Evolutionary conservation across 2,329 filamentous ascomycete genomes (phyloP), one percentile per base, ranked within the genome.

Genomic region (Pseudocercospora crystallina): DNA sequence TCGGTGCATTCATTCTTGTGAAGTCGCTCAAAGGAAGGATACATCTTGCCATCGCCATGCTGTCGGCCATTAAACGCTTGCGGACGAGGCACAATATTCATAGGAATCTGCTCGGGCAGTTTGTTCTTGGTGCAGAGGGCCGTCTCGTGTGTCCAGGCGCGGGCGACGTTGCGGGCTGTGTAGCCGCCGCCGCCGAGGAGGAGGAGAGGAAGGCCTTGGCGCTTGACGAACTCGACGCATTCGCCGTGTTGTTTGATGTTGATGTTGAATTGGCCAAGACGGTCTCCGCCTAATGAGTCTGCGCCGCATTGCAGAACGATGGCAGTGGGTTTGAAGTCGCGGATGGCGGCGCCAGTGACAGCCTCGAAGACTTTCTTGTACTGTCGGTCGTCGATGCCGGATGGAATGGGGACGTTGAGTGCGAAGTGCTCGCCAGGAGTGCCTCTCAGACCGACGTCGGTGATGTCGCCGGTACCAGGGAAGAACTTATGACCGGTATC

Each of bases 111-210:
- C 13, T 86, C 81, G 67, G 81, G 75, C 57, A 96, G 85, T 50
- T 82, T 80, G 57, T 86, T 79, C 60, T 85, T 84, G 56, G 95
- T 88, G 53, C 90, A 90, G 60, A 97, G 89, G 54, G 88, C 87
- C 10, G 94, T 99, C 74, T 99, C 94, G 72, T 95, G 92, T 17
- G 91, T 90, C 94, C 94, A 99, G 29, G 92, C 90, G 47, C 94
- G 87, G 36, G 94, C 94, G 5, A 99, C 94, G 65, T 99, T 99
- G 58, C 92, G 84, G 5, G 94, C 91, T 11, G 94, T 99, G 72
- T 99, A 99, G 26, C 94, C 94, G 49, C 94, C 94, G 34, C 94
- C 94, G 38, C 94, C 94, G 51, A 97, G 89, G 47, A 99, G 82
- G 43, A 99, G 84, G 55, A 97, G 80, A 2, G 94, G 94, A 1